These are phyloP conservation scores for Yarrowia galli DNA, from an alignment of 1,139 yeast species.

Conservation along the genomic window DNA sequence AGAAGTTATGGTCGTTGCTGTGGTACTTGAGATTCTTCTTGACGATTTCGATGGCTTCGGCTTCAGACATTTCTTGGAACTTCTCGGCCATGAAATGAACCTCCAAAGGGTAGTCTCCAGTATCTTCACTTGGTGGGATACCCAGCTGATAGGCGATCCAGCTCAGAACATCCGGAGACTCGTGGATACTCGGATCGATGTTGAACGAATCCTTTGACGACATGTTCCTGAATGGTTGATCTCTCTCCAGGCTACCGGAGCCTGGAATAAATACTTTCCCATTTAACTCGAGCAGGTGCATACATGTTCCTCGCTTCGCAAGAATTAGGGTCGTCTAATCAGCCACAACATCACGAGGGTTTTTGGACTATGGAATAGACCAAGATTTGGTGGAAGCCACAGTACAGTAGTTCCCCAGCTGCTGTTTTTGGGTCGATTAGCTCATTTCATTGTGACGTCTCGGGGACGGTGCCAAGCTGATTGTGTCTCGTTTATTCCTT, in stretches of 20 bases:
- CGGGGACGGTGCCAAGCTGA: neutral
- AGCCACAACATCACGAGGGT: slow-evolving; percentile 7
- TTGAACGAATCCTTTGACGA: slow-evolving; percentile 21
- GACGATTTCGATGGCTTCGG: slow-evolving; percentile 56
- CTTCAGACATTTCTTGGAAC: slow-evolving; percentile 52
- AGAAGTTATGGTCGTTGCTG: slow-evolving; percentile 60
- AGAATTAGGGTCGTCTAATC: neutral
- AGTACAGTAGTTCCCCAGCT: neutral
- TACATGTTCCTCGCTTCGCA: neutral
- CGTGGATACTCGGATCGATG: slow-evolving; percentile 21
- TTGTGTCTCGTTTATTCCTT: neutral
- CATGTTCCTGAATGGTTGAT: neutral
- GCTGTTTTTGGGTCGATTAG: neutral
- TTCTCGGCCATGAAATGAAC: slow-evolving; percentile 43
- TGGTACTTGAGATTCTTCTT: slow-evolving; percentile 54
- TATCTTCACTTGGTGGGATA: slow-evolving; percentile 27
- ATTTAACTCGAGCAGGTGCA: slow-evolving; percentile 20
- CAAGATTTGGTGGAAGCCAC: neutral
- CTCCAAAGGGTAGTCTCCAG: slow-evolving; percentile 25
- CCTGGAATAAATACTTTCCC: slow-evolving; percentile 2
- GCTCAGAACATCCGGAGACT: slow-evolving; percentile 16
- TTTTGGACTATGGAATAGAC: neutral
- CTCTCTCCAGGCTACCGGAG: neutral
- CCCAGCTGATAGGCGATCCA: slow-evolving; percentile 25
- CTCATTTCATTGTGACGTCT: neutral